Evolutionary conservation across 768 basidiomycete genomes (phyloP).

Genomic region (Hericium rajendrae): DNA sequence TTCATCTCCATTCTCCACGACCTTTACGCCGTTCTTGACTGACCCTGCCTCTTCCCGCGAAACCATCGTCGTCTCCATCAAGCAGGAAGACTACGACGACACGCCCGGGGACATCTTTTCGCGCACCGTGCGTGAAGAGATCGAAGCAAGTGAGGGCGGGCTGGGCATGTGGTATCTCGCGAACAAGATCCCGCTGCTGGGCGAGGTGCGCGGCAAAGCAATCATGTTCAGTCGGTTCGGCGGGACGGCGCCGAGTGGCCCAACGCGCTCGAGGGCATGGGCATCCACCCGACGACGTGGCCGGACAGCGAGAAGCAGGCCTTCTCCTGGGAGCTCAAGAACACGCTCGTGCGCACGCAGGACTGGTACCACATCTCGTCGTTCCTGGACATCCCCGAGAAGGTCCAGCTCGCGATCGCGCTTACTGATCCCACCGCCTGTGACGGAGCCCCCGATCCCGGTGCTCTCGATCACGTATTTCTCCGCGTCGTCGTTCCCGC

Average conservation of each 20-base stretch:
- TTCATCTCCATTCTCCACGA: slow-evolving; percentile 57
- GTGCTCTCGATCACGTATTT: slow-evolving; percentile 69
- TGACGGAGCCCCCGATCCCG: slow-evolving; percentile 24
- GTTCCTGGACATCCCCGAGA: slow-evolving; percentile 79
- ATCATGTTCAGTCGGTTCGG: slow-evolving; percentile 85
- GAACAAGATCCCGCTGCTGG: slow-evolving; percentile 70
- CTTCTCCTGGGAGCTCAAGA: slow-evolving; percentile 72
- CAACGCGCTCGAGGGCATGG: slow-evolving; percentile 56
- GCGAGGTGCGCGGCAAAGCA: slow-evolving; percentile 79
- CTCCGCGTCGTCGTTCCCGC: slow-evolving; percentile 73
- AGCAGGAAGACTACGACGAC: slow-evolving; percentile 66
- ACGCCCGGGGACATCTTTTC: slow-evolving; percentile 48
- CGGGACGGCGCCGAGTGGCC: slow-evolving; percentile 62
- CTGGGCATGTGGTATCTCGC: slow-evolving; percentile 72
- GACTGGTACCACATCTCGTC: slow-evolving; percentile 79
- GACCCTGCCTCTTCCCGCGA: slow-evolving; percentile 49
- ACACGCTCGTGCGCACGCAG: slow-evolving; percentile 62
- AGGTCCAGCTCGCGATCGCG: slow-evolving; percentile 46
- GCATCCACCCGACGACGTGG: slow-evolving; percentile 84
- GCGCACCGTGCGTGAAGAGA: slow-evolving; percentile 51
- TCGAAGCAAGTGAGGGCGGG: slow-evolving; percentile 42
- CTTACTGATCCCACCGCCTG: slow-evolving; percentile 37
- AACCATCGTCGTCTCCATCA: slow-evolving; percentile 79
- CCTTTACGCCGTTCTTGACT: slow-evolving; percentile 56
- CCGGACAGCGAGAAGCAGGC: slow-evolving; percentile 66